These are phyloP conservation scores for Paraconiothyrium brasiliense DNA, from an alignment of 2,329 filamentous ascomycete species.

Conservation along the genomic window DNA sequence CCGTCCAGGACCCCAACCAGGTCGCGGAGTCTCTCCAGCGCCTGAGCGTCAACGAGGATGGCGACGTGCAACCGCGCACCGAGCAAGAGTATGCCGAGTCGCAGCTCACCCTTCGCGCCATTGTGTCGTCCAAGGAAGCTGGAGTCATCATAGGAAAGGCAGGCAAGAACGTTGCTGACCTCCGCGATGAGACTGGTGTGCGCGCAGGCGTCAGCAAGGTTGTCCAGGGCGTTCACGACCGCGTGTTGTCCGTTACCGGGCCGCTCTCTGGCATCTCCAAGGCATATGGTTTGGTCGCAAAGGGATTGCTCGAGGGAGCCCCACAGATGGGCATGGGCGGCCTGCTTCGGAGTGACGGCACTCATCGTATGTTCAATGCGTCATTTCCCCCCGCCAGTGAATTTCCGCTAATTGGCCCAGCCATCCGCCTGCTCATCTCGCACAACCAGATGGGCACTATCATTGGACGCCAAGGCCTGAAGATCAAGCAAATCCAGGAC, in stretches of 20 bases:
- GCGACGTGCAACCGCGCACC: constrained; percentile 84
- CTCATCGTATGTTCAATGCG: constrained; percentile 78
- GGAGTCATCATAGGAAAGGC: constrained; percentile 99
- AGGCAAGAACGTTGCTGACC: constrained; percentile 96
- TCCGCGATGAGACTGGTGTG: constrained; percentile 96
- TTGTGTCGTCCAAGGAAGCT: constrained; percentile 98
- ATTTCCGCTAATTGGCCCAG: constrained; percentile 59
- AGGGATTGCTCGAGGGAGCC: constrained; percentile 89
- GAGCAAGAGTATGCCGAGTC: constrained; percentile 96
- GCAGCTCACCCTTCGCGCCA: constrained; percentile 92
- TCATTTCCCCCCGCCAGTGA: neutral
- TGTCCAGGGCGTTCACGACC: constrained; percentile 95
- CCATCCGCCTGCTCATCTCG: constrained; percentile 96
- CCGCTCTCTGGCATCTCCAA: constrained; percentile 87
- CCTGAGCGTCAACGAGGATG: constrained; percentile 64
- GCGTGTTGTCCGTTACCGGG: constrained; percentile 94
- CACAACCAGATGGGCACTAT: constrained; percentile 99
- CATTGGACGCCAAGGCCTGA: constrained; percentile 93
- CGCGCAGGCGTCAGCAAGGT: constrained; percentile 99
- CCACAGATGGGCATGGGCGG: constrained; percentile 97
- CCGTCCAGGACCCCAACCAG: constrained; percentile 46
- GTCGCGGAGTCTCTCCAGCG: constrained; percentile 55
- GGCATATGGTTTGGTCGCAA: constrained; percentile 92
- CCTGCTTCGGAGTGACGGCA: constrained; percentile 81
- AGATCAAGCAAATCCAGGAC: constrained; percentile 99